Evolutionary conservation across 805 yeast genomes (phyloP), one percentile per base, ranked within the genome.

Genomic region (Teunomyces lycoperdinae): DNA sequence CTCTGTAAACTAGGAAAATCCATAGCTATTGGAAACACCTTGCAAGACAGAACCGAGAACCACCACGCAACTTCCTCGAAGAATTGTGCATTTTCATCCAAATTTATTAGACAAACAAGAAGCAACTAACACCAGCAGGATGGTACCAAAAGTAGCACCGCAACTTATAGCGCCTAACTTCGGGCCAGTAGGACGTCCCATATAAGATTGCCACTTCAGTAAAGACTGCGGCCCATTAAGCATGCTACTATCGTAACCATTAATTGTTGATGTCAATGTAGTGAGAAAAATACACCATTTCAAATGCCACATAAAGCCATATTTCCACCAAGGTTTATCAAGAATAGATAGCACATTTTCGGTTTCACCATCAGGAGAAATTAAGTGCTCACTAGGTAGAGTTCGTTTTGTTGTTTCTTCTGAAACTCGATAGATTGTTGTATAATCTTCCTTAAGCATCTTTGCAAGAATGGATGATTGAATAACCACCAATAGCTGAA

Each of bases 171-270:
- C 61, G 16, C 64, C 64, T 46, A 60, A 50, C 14, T 33, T 50
- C n/a, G 50, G 52, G 14, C 63, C 62, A n/a, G 43, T 29, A 7
- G 64, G 63, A 47, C 51, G 40, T n/a, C 55, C 57, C 58, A 78
- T 68, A 32, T 64, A 67, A 5, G 56, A 48, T 47, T 60, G 59
- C 79, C 81, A 79, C 28, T 58, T 56, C 1, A 58, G 50, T 55
- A 76, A 66, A 9, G 77, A 62, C 55, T 79, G 83, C 50, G 78
- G 64, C 34, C 80, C 79, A 52, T 79, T 78, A 55, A 79, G 60
- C 68, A 79, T 64, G 10, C 56, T 50, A 24, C 61, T 58, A 45
- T 60, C 64, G 43, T 57, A 60, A 3, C 64, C 64, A 38, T 50
- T 71, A 52, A 74, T 76, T 43, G 80, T 71, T 8, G 82, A 72